phyloP scores from a whole-genome alignment of 305 asterid genomes.

The Lippia alba region DNA sequence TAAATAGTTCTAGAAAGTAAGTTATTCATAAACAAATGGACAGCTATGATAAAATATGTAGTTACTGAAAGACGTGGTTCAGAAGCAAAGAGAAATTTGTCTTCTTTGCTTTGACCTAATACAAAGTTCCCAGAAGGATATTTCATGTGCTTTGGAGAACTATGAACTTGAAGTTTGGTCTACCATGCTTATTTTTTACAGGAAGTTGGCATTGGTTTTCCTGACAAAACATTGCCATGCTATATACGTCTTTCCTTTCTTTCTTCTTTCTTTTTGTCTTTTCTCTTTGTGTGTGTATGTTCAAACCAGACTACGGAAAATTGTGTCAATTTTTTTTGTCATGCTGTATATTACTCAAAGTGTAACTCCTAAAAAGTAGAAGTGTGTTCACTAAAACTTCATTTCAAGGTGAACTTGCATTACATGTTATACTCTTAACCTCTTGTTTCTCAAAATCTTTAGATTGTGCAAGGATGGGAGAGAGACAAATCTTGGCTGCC shows the following conservation, averaged over 20 bases:
- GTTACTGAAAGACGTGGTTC: constrained; percentile 8
- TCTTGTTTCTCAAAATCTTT: constrained; percentile 31
- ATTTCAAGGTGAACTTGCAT: neutral
- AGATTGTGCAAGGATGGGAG: constrained; percentile 90
- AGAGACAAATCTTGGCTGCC: constrained; percentile 89
- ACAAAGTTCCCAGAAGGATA: constrained; percentile 18
- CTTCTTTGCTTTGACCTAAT: constrained; percentile 13
- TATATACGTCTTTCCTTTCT: too few relatives aligned
- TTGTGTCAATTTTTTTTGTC: too few relatives aligned
- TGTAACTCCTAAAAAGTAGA: too few relatives aligned
- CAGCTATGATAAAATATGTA: neutral
- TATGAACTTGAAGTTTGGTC: neutral
- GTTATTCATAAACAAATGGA: constrained; percentile 13
- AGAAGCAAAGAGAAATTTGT: neutral
- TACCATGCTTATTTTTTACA: constrained; percentile 15
- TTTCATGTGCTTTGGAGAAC: neutral
- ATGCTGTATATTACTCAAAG: too few relatives aligned
- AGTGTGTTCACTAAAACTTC: too few relatives aligned
- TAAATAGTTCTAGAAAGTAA: constrained; percentile 7
- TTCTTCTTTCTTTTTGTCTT: too few relatives aligned
- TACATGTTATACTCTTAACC: constrained; percentile 33
- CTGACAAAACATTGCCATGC: too few relatives aligned
- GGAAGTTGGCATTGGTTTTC: neutral
- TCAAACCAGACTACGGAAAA: too few relatives aligned
- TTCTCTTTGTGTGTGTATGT: too few relatives aligned